Percentiles rank a stretch among this genome's conserved stretches.
Conservation (phyloP, 2,329 filamentous ascomycete species). For the Cercospora berteroae region DNA sequence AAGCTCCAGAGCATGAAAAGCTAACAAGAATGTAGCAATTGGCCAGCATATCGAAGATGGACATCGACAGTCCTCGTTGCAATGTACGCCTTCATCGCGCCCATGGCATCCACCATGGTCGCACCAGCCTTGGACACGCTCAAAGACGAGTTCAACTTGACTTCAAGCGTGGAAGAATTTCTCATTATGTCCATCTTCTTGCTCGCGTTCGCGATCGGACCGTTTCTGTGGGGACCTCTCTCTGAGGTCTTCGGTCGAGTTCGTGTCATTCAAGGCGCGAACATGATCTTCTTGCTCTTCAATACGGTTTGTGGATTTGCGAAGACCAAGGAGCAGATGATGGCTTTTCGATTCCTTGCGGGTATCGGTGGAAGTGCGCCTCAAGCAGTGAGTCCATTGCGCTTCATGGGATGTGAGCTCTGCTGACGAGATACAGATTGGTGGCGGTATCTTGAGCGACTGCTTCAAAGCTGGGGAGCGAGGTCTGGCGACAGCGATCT, state of each 20-base stretch:
- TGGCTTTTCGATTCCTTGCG: conserved; percentile 35
- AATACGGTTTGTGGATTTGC: conserved; percentile 37
- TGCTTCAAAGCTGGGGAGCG: conserved; percentile 34
- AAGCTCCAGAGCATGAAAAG: background rate
- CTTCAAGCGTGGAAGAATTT: conserved; percentile 27
- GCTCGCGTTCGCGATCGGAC: conserved; percentile 34
- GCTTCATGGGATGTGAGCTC: background rate
- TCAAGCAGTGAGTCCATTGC: conserved; percentile 26
- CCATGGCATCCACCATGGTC: conserved; percentile 38
- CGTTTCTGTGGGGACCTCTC: conserved; percentile 34
- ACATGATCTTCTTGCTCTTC: conserved; percentile 35
- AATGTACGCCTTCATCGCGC: conserved; percentile 36
- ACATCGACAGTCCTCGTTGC: conserved; percentile 43
- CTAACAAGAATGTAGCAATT: conserved; percentile 28
- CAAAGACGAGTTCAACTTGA: conserved; percentile 30
- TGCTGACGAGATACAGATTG: conserved; percentile 20
- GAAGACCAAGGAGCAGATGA: conserved; percentile 33
- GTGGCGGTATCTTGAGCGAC: conserved; percentile 34
- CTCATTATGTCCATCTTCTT: conserved; percentile 38
- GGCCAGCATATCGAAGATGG: conserved; percentile 43
- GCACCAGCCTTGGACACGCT: conserved; percentile 33
- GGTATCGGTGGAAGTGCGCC: conserved; percentile 37
- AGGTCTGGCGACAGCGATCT: conserved; percentile 34
- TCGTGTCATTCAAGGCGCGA: conserved; percentile 33
- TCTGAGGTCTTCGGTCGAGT: conserved; percentile 35